Evolutionary conservation across 495 filamentous ascomycete species (phyloP).

Genomic region (Penicillium fimorum): DNA sequence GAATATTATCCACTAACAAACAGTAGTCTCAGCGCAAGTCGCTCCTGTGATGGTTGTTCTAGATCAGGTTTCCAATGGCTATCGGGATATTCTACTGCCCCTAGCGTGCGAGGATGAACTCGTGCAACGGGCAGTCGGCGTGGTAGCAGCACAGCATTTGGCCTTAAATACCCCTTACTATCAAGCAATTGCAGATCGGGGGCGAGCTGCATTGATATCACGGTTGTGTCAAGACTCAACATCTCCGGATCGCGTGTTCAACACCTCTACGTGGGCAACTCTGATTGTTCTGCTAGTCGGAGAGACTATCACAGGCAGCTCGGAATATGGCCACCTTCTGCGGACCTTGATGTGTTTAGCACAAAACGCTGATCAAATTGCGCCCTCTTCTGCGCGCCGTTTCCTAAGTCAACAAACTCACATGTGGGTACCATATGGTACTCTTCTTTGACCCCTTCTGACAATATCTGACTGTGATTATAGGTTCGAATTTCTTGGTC

Average conservation of each 20-base stretch:
- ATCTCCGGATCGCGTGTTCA: conserved; percentile 20
- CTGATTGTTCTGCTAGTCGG: conserved; percentile 25
- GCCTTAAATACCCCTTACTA: conserved; percentile 7
- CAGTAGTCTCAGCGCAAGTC: conserved; percentile 17
- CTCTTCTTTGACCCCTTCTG: too few species aligned
- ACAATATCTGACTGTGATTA: background rate
- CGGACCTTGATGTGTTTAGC: conserved; percentile 17
- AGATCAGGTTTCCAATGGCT: conserved; percentile 66
- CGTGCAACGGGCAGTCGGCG: conserved; percentile 76
- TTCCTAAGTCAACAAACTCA: conserved; percentile 21
- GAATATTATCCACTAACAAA: background rate
- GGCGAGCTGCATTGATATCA: conserved; percentile 19
- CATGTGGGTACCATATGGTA: conserved; percentile 10
- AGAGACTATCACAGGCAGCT: conserved; percentile 25
- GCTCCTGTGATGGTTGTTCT: conserved; percentile 27
- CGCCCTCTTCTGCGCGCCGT: background rate
- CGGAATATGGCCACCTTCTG: conserved; percentile 20
- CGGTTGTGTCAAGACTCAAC: conserved; percentile 17
- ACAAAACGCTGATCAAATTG: conserved; percentile 6
- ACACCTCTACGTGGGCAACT: conserved; percentile 21
- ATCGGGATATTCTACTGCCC: conserved; percentile 71
- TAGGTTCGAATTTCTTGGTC: conserved; percentile 23
- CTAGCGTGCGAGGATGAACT: conserved; percentile 69
- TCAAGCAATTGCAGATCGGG: conserved; percentile 13
- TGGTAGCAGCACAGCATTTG: conserved; percentile 70